Evolutionary conservation across 176 grass and related monocot species (phyloP), one percentile per base, ranked within the genome.

Genomic region (Eragrostis curvula): DNA sequence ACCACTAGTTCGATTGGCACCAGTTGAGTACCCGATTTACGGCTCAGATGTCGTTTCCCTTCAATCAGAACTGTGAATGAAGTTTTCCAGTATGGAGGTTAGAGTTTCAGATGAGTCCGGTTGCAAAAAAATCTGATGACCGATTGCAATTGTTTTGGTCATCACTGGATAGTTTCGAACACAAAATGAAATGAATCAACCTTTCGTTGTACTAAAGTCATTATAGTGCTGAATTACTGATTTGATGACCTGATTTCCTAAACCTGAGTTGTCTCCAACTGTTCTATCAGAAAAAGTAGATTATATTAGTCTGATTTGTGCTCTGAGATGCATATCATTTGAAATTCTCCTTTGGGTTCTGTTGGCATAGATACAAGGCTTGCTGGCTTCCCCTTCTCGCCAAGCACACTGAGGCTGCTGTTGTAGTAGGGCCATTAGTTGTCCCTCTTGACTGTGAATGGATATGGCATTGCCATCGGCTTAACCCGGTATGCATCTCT

Each of bases 401-500:
- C 29, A 94, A 99, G 50, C 85, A 99, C 78, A 86, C 36, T 46
- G 51, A 88, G 78, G 75, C 66, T 79, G 57, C 25, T 30, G 66
- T 89, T 89, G 66, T 81, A 43, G 79, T 89, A 53, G 89, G 80
- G 0, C 79, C 87, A 81, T 66, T 97, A 68, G 92, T 87, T 83
- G 85, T 94, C 36, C 95, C 92, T 66, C 79, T 97, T 53, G 95
- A 97, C 20, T 97, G 92, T 27, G 89, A 97, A 66, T 97, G 95
- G 95, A 89, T 97, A 80, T 97, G 95, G 95, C 95, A 97, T 69
- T 97, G 92, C 41, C 95, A 97, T 88, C 92, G 94, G 42, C 91
- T 99, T 74, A 99, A 99, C 47, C 96, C 93, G 87, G 96, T 96
- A 91, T 0, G 9, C 6, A 73, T 77, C 40, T 77, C 71, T 57